Evolutionary conservation across 2,329 filamentous ascomycete species (phyloP).

Genomic region (Aspergillus quadrilineatus): DNA sequence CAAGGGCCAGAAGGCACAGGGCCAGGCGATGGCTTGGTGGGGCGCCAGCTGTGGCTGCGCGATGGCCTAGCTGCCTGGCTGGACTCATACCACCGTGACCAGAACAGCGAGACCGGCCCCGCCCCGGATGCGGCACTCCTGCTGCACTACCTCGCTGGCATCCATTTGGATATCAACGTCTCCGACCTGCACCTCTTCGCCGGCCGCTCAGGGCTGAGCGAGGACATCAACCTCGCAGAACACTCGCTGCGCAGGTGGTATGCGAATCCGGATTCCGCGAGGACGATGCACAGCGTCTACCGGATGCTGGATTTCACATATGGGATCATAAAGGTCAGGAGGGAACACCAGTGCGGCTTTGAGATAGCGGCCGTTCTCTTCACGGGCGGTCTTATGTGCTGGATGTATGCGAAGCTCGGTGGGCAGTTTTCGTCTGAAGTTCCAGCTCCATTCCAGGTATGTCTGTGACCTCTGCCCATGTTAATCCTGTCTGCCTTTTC

Average conservation of each 20-base stretch:
- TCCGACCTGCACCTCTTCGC: constrained; percentile 9
- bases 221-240: constrained; percentile 13
- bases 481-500: neutral
- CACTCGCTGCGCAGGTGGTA: constrained; percentile 13
- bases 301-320: constrained; percentile 9
- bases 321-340: constrained; percentile 4
- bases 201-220: constrained; percentile 9
- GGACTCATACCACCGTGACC: constrained; percentile 3
- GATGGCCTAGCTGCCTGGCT: constrained; percentile 11
- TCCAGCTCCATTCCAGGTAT: neutral
- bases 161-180: neutral
- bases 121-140: neutral
- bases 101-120: neutral
- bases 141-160: neutral
- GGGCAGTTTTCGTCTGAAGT: neutral
- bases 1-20: constrained; percentile 6
- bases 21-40: constrained; percentile 6
- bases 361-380: constrained; percentile 10
- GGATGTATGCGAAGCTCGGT: constrained; percentile 13
- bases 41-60: constrained; percentile 10
- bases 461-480: neutral
- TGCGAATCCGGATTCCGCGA: neutral
- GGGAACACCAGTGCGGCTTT: constrained; percentile 4
- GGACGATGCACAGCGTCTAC: constrained; percentile 8
- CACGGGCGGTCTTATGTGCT: constrained; percentile 11